Evolutionary conservation across 768 basidiomycete species (phyloP), one percentile per base, ranked within the genome.

Genomic region (Atractiella rhizophila): DNA sequence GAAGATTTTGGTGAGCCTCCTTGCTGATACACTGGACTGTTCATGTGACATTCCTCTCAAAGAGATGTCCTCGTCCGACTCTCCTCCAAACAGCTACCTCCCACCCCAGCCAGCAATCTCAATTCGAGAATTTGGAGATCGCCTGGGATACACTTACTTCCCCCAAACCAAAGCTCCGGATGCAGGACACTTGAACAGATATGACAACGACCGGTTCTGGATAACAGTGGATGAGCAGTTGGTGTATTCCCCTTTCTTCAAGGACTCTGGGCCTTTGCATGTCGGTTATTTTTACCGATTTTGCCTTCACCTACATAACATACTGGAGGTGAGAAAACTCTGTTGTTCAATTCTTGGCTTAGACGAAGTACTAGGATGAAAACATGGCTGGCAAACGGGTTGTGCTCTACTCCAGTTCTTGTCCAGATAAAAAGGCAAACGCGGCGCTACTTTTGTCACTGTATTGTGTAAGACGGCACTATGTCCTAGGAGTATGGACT

Each of bases 161-260:
- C 34, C 37, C 4, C 1, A 15, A 10, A 46, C 47, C 0, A 43
- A 46, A 13, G 43, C 51, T 1, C 9, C 20, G 5, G n/a, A 43
- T 15, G 51, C 39, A 4, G 34, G 25, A 23, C 25, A 35, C 30
- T 46, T 42, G 26, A 32, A n/a, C 18, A 29, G 12, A 5, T 32
- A 29, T n/a, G 28, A 30, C 16, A 15, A 34, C 19, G 39, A 44
- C n/a, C 80, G 79, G 58, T 79, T 80, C 62, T 88, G 76, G 62
- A 83, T 88, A 64, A 80, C 77, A 42, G 71, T 88, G 62, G 83
- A 91, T 60, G 76, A 85, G 65, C 76, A 82, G 49, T 67, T 91
- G 28, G 67, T 76, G 50, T 91, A 91, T 63, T 68, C 83, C 49
- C 80, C 77, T 25, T 91, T 91, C 68, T 86, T 77, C 58, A 74